Percentiles rank a stretch among this genome's conserved stretches.
Evolutionary conservation across 495 filamentous ascomycete species (phyloP).

Genomic region (Talaromyces ruber): DNA sequence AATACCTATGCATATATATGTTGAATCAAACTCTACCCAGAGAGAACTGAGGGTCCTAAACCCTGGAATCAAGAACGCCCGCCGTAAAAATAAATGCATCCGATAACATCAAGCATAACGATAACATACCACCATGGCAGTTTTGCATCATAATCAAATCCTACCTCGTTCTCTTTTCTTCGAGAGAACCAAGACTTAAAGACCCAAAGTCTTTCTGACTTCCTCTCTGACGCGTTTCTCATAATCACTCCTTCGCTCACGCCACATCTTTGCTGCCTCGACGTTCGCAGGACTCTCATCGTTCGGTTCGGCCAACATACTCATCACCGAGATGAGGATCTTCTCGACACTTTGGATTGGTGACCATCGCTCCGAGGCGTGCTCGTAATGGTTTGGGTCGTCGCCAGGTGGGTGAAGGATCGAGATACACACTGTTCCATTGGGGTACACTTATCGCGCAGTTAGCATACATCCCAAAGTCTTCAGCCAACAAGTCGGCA

Average conservation of each 20-base stretch:
- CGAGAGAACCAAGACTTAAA: slow-evolving; percentile 14
- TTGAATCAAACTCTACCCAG: not conserved
- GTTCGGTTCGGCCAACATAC: slow-evolving; percentile 97
- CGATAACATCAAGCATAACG: not conserved
- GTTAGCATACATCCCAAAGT: not conserved
- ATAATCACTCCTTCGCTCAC: slow-evolving; percentile 75
- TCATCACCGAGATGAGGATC: slow-evolving; percentile 96
- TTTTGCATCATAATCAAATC: not conserved
- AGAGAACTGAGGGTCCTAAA: not conserved
- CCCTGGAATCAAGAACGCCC: not conserved
- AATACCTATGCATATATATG: not conserved
- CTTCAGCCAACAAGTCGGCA: not conserved
- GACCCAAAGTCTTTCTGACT: slow-evolving; percentile 57
- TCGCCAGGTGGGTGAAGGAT: slow-evolving; percentile 98
- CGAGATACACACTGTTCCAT: slow-evolving; percentile 89
- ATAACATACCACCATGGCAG: not conserved
- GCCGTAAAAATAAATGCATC: not conserved
- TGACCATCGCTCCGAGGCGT: slow-evolving; percentile 89
- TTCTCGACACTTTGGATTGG: slow-evolving; percentile 98
- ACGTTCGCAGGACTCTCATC: slow-evolving; percentile 98
- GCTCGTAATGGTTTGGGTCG: slow-evolving; percentile 98
- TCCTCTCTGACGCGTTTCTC: slow-evolving; percentile 79
- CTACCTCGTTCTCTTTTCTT: not conserved
- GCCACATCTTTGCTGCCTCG: slow-evolving; percentile 98
- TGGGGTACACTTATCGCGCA: slow-evolving; percentile 67